These are phyloP conservation scores for Knufia fluminis DNA, from an alignment of 2,329 filamentous ascomycete genomes.

Conservation along the genomic window DNA sequence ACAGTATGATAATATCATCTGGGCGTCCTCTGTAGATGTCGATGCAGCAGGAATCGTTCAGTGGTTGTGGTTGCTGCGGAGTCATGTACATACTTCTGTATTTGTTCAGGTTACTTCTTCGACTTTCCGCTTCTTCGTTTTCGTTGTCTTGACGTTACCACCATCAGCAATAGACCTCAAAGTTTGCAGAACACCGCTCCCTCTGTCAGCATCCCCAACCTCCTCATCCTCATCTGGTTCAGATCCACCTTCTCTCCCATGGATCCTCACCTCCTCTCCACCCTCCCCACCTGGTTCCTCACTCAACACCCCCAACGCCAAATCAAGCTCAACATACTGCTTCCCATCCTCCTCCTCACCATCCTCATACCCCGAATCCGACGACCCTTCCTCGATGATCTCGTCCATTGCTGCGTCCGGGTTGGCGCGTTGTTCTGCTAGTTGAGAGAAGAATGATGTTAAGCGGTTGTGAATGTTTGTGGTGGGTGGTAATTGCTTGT, in stretches of 20 bases:
- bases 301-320: constrained; percentile 37
- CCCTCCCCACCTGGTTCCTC: constrained; percentile 24
- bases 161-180: constrained; percentile 6
- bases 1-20: no score
- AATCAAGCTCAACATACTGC: constrained; percentile 38
- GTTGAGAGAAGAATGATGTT: constrained; percentile 3
- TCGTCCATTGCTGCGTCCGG: neutral
- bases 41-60: no score
- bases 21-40: no score
- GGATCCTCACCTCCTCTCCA: constrained; percentile 6
- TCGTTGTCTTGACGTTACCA: neutral
- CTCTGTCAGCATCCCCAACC: neutral
- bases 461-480: neutral
- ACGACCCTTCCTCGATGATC: neutral
- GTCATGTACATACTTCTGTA: no score
- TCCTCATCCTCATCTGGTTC: constrained; percentile 5
- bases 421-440: neutral
- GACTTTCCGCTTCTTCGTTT: constrained; percentile 14
- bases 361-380: constrained; percentile 2
- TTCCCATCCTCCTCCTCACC: constrained; percentile 24
- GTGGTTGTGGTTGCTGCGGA: no score
- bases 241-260: neutral
- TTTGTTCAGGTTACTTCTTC: constrained; percentile 20
- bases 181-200: constrained; percentile 9
- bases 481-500: neutral